Conservation (phyloP, 768 basidiomycete genomes). For the Lactarius vividus region DNA sequence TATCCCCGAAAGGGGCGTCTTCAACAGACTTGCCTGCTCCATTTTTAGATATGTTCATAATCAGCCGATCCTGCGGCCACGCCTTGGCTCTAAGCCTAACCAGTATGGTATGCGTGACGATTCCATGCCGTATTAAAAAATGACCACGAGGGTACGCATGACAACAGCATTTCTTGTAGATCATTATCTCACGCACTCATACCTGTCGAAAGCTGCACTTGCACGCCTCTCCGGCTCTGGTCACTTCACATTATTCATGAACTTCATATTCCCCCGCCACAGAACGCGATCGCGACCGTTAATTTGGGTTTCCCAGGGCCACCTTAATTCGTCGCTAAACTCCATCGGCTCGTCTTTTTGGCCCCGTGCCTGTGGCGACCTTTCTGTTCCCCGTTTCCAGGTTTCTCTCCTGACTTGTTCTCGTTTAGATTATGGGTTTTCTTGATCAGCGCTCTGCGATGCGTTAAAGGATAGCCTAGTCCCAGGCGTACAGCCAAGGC, state of each 20-base stretch:
- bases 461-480: not conserved
- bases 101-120: conserved; percentile 10
- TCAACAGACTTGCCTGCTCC: not conserved
- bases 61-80: conserved; percentile 5
- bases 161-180: conserved; percentile 22
- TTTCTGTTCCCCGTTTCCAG: not conserved
- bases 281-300: conserved; percentile 11
- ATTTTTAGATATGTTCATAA: conserved; percentile 8
- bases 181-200: conserved; percentile 10
- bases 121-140: not conserved
- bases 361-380: not conserved
- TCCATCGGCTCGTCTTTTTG: not conserved
- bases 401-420: not conserved
- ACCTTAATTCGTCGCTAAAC: conserved; percentile 9
- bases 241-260: conserved; percentile 12
- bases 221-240: conserved; percentile 15
- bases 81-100: not conserved
- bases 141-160: conserved; percentile 22
- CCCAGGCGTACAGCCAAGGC: not conserved
- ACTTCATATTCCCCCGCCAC: conserved; percentile 17
- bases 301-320: conserved; percentile 1
- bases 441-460: conserved; percentile 4
- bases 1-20: too few species aligned
- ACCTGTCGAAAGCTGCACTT: not conserved
- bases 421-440: not conserved